Conservation (phyloP, 2,329 filamentous ascomycete genomes). For the Colletotrichum sp. region DNA sequence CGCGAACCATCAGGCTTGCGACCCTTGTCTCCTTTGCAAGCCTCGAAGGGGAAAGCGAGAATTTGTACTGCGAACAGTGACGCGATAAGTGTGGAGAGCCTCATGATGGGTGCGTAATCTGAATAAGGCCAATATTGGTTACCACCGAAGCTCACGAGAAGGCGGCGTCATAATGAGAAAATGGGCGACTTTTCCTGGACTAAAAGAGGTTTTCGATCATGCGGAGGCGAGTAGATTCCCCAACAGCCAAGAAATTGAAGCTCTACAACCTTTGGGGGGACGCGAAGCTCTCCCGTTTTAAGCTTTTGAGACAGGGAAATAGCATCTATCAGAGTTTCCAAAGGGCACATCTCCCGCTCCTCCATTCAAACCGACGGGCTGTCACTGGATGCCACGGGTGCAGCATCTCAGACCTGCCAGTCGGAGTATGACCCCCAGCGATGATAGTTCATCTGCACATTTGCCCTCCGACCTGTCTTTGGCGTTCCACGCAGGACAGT, state of each 20-base stretch:
- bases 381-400: not conserved
- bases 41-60: not conserved
- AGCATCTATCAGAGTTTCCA: not conserved
- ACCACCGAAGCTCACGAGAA: not conserved
- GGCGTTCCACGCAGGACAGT: not conserved
- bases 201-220: not conserved
- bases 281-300: not conserved
- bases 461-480: not conserved
- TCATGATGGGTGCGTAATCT: not conserved
- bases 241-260: not conserved
- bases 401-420: not conserved
- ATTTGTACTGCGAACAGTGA: not conserved
- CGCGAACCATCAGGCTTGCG: not conserved
- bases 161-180: not conserved
- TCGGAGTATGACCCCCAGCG: not conserved
- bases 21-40: not conserved
- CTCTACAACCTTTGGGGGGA: not conserved
- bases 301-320: not conserved
- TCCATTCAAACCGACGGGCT: not conserved
- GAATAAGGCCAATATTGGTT: not conserved
- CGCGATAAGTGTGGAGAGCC: not conserved
- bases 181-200: not conserved
- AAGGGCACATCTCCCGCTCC: not conserved
- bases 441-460: not conserved
- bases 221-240: not conserved